phyloP scores from a whole-genome alignment of 2,329 filamentous ascomycete species.

The Epichloe hybrida region DNA sequence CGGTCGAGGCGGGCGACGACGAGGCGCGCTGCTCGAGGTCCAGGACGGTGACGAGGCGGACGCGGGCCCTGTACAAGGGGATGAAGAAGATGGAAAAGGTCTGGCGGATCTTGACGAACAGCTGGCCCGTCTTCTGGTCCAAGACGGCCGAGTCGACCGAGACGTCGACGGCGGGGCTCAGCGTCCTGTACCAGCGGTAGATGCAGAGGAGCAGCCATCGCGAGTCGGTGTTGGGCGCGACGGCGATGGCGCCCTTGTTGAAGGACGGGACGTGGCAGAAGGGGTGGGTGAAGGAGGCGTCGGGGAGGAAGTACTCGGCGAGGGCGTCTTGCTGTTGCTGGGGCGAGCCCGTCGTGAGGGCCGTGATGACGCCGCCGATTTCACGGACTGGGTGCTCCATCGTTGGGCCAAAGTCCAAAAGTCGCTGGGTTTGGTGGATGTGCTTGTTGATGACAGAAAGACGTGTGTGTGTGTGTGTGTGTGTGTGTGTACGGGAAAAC shows the following conservation, averaged over 20 bases:
- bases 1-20: not conserved
- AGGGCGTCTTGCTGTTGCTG: conserved; percentile 52
- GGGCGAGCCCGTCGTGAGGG: conserved; percentile 54
- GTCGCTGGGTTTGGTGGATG: not conserved
- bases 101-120: conserved; percentile 65
- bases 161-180: conserved; percentile 61
- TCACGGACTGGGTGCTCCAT: conserved; percentile 29
- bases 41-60: conserved; percentile 55
- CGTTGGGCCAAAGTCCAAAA: no score
- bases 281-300: conserved; percentile 65
- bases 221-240: conserved; percentile 39
- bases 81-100: conserved; percentile 66
- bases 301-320: conserved; percentile 55
- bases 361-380: conserved; percentile 51
- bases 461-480: no score
- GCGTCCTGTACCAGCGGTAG: conserved; percentile 73
- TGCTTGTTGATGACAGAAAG: not conserved
- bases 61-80: conserved; percentile 58
- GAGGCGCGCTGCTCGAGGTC: conserved; percentile 36
- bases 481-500: no score
- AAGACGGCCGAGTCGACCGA: conserved; percentile 52
- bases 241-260: conserved; percentile 24
- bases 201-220: conserved; percentile 54
- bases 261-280: conserved; percentile 57
- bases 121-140: conserved; percentile 48